Evolutionary conservation across 2,329 filamentous ascomycete genomes (phyloP).

Genomic region (Ophiostoma sp.): DNA sequence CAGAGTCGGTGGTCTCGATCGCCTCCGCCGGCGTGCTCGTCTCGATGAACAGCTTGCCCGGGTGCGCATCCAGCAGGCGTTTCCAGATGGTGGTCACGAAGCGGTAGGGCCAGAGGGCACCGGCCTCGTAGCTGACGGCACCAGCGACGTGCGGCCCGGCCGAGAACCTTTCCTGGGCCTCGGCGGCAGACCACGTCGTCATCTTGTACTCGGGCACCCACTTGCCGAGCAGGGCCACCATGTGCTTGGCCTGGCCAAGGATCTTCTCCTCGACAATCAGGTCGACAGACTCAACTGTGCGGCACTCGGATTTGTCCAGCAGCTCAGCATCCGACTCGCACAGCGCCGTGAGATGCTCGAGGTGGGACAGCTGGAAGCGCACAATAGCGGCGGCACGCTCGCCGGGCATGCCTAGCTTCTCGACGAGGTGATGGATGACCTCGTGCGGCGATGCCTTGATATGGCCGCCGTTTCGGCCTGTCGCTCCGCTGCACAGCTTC

Average conservation of each 20-base stretch:
- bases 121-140: slow-evolving; percentile 43
- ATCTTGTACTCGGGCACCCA: slow-evolving; percentile 37
- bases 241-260: slow-evolving; percentile 33
- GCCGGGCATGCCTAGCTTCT: slow-evolving; percentile 29
- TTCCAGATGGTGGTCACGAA: slow-evolving; percentile 45
- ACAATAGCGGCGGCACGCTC: slow-evolving; percentile 40
- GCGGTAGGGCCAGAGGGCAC: slow-evolving; percentile 48
- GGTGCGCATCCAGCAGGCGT: slow-evolving; percentile 36
- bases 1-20: slow-evolving; percentile 24
- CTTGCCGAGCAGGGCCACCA: slow-evolving; percentile 34
- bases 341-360: slow-evolving; percentile 38
- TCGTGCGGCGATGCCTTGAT: slow-evolving; percentile 44
- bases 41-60: slow-evolving; percentile 36
- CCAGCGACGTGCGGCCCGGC: slow-evolving; percentile 37
- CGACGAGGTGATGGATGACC: slow-evolving; percentile 36
- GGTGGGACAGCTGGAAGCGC: slow-evolving; percentile 42
- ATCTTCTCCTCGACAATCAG: slow-evolving; percentile 37
- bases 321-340: slow-evolving; percentile 34
- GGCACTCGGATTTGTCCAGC: slow-evolving; percentile 36
- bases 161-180: slow-evolving; percentile 34
- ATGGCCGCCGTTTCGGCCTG: slow-evolving; percentile 49
- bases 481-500: slow-evolving; percentile 46
- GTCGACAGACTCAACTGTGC: slow-evolving; percentile 45
- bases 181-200: background rate
- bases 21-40: slow-evolving; percentile 37